phyloP scores from a whole-genome alignment of 768 basidiomycete species.

The Suillus plorans region DNA sequence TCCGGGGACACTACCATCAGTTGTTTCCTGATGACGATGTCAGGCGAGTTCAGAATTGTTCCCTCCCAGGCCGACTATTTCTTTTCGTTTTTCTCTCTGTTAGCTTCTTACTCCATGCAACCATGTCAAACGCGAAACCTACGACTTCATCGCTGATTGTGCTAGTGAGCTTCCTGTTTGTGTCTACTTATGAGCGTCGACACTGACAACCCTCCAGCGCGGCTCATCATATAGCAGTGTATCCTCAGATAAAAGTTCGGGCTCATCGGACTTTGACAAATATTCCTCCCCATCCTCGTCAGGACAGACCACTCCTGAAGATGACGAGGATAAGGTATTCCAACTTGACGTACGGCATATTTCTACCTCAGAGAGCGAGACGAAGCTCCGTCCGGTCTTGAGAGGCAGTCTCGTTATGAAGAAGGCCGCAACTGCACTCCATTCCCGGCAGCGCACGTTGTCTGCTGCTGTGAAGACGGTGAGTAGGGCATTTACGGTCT shows the following conservation, averaged over 20 bases:
- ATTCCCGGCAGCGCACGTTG: constrained; percentile 16
- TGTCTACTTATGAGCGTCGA: too few species aligned
- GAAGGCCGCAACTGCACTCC: constrained; percentile 10
- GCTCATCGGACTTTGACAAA: constrained; percentile 18
- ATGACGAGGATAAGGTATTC: constrained; percentile 23
- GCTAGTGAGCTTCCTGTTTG: constrained; percentile 9
- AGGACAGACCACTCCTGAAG: constrained; percentile 32
- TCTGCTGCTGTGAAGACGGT: constrained; percentile 23
- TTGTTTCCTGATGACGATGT: not conserved
- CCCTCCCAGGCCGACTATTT: not conserved
- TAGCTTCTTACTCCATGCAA: not conserved
- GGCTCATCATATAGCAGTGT: constrained; percentile 14
- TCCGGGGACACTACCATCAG: not conserved
- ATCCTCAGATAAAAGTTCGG: constrained; percentile 16
- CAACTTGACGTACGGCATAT: constrained; percentile 9
- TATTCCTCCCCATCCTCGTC: constrained; percentile 22
- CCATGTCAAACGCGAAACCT: constrained; percentile 12
- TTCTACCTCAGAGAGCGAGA: not conserved
- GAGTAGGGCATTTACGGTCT: constrained; percentile 20
- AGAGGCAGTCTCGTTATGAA: constrained; percentile 9
- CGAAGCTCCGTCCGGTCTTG: constrained; percentile 13
- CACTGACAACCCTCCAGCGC: constrained; percentile 6
- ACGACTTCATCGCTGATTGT: constrained; percentile 16
- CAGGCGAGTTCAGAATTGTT: not conserved
- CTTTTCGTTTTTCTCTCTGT: not conserved